These are phyloP conservation scores for Bipolaris bicolor DNA, from an alignment of 2,329 filamentous ascomycete species.

Conservation along the genomic window DNA sequence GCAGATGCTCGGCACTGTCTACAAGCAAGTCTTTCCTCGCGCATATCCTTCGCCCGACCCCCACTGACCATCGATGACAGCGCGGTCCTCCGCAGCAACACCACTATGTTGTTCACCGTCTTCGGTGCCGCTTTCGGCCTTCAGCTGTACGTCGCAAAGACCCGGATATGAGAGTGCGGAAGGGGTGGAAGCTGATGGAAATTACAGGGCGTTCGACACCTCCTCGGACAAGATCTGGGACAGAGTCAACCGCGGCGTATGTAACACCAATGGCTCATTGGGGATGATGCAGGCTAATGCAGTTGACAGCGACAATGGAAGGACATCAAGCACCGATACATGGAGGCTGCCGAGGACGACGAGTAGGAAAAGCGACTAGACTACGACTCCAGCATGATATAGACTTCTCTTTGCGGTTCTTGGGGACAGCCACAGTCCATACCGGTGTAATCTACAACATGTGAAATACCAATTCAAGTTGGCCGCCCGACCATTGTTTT, in stretches of 20 bases:
- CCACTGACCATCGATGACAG: slow-evolving; percentile 59
- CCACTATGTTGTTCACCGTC: slow-evolving; percentile 82
- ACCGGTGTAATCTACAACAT: slow-evolving; percentile 47
- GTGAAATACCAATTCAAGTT: slow-evolving; percentile 31
- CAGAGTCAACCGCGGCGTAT: slow-evolving; percentile 82
- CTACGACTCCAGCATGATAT: slow-evolving; percentile 22
- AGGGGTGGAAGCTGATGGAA: slow-evolving; percentile 29
- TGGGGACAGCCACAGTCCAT: slow-evolving; percentile 37
- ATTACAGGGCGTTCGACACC: slow-evolving; percentile 77
- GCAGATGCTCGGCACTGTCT: slow-evolving; percentile 61
- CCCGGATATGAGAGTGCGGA: slow-evolving; percentile 4
- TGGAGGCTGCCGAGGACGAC: slow-evolving; percentile 72
- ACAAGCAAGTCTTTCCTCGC: slow-evolving; percentile 53
- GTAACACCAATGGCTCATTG: slow-evolving; percentile 13
- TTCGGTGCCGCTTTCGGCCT: slow-evolving; percentile 89
- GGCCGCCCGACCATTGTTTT: slow-evolving; percentile 12
- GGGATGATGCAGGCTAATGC: slow-evolving; percentile 26
- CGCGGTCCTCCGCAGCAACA: slow-evolving; percentile 84
- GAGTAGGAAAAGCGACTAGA: slow-evolving; percentile 37
- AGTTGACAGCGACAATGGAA: slow-evolving; percentile 91
- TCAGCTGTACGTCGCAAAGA: slow-evolving; percentile 76
- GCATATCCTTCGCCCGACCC: slow-evolving; percentile 18
- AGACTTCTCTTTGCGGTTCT: slow-evolving; percentile 25
- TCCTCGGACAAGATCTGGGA: slow-evolving; percentile 89
- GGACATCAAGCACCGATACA: slow-evolving; percentile 92